Evolutionary conservation across 768 basidiomycete species (phyloP), one percentile per base, ranked within the genome.

Genomic region (Hypsizygus marmoreus): DNA sequence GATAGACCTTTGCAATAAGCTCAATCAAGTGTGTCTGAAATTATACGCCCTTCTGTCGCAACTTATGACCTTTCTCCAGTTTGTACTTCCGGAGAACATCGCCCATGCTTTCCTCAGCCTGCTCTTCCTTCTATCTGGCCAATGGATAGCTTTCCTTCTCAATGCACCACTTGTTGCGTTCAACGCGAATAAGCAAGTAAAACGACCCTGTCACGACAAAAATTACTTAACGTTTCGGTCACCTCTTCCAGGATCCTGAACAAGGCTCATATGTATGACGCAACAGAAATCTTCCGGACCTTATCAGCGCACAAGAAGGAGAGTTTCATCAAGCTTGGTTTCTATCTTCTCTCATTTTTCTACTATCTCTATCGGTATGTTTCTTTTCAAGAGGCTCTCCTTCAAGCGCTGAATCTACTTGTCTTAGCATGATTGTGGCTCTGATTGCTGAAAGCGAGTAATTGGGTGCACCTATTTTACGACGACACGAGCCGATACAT

Each of bases 1-100:
- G 41, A 99, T 99, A 82, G 97, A 99, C 70, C 85, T 98, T 29
- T 98, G 97, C 73, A 98, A 98, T 73, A 97, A 97, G 76, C 85
- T 98, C 60, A 98, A 98, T 66, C 91, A 94, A 71, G 95, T 95
- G 54, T 35, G 77, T 69, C 10, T 24, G n/a, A n/a, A 24, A 20
- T 35, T 22, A 10, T 23, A 20, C 50, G 34, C n/a, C 45, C 4
- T 38, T 17, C 43, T 19, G 5, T 25, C 48, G 3, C 10, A 24
- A 40, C 12, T 16, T 10, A n/a, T 33, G 6, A 11, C 19, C 23
- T 9, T 23, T 31, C 46, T 49, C 4, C 51, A 99, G 95, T 98
- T 99, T 64, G 92, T 98, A 40, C 76, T 98, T 17, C 97, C 97
- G 36, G 97, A 99, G 77, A 94, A 97, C 74, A 81, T 82, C 48